Conservation (phyloP, 73 alveolate genomes). For the Tetrahymena malaccensis region DNA sequence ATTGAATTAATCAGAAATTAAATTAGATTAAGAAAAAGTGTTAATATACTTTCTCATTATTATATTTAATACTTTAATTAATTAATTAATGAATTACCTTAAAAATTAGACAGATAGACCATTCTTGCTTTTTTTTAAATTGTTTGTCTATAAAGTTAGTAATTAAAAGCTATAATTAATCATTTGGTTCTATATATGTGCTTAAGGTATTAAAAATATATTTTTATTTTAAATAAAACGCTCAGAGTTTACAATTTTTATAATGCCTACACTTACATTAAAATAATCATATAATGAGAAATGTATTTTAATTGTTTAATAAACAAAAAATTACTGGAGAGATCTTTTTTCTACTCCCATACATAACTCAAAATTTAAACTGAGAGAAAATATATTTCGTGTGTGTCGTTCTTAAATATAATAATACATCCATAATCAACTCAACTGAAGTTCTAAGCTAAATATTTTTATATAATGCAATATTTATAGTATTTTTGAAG, state of each 20-base stretch:
- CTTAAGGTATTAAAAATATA: too few relatives aligned
- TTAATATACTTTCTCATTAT: too few relatives aligned
- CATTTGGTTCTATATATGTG: too few relatives aligned
- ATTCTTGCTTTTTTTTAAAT: too few relatives aligned
- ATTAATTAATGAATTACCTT: too few relatives aligned
- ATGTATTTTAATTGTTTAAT: not conserved
- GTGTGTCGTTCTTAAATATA: not conserved
- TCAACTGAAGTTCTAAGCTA: not conserved
- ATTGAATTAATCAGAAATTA: not conserved
- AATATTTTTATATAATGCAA: not conserved
- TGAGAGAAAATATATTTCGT: not conserved
- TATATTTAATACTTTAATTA: too few relatives aligned
- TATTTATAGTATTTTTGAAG: not conserved
- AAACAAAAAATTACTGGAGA: not conserved
- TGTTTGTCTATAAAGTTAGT: too few relatives aligned
- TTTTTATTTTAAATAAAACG: not conserved
- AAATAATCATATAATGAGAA: not conserved
- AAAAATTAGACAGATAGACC: too few relatives aligned
- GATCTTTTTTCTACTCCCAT: not conserved
- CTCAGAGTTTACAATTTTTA: too few relatives aligned
- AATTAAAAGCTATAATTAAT: too few relatives aligned
- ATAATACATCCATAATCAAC: too few relatives aligned
- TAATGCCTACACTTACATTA: not conserved
- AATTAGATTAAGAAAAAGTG: not conserved
- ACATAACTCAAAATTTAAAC: not conserved